Conservation (phyloP, 495 filamentous ascomycete species). For the Tuber magnatum region DNA sequence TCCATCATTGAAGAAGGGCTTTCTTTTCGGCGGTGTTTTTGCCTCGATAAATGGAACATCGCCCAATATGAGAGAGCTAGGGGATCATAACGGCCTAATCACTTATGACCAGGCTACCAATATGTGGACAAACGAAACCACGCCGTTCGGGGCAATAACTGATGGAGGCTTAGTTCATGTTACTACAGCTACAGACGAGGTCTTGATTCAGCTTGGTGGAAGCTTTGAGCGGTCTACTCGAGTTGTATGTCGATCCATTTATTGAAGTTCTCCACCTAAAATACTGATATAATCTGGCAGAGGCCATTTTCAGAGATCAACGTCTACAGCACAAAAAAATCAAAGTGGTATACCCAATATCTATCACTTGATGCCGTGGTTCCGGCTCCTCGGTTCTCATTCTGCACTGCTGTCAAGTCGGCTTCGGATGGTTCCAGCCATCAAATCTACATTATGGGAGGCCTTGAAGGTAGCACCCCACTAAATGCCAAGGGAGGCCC, state of each 20-base stretch:
- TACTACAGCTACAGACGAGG: neutral
- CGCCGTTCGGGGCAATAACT: neutral
- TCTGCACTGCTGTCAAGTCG: conserved; percentile 8
- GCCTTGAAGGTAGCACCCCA: neutral
- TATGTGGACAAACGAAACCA: conserved; percentile 14
- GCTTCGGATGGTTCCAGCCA: conserved; percentile 15
- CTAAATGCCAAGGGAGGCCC: neutral
- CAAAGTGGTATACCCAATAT: conserved; percentile 16
- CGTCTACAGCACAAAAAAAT: conserved; percentile 14
- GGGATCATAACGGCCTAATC: neutral
- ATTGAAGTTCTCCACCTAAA: neutral
- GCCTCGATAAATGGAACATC: neutral
- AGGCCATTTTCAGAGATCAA: conserved; percentile 8
- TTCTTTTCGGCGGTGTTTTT: neutral
- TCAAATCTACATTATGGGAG: conserved; percentile 15
- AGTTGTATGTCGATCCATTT: neutral
- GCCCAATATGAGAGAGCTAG: neutral
- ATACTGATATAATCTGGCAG: neutral
- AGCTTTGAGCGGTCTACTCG: neutral
- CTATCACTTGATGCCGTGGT: neutral
- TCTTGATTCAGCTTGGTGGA: conserved; percentile 20
- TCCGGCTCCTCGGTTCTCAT: conserved; percentile 7
- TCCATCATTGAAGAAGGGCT: conserved; percentile 8
- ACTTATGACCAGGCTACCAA: conserved; percentile 9
- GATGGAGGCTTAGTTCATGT: neutral